Evolutionary conservation across 208 protist genomes (phyloP), one percentile per base, ranked within the genome.

Genomic region (Leishmania turanica): DNA sequence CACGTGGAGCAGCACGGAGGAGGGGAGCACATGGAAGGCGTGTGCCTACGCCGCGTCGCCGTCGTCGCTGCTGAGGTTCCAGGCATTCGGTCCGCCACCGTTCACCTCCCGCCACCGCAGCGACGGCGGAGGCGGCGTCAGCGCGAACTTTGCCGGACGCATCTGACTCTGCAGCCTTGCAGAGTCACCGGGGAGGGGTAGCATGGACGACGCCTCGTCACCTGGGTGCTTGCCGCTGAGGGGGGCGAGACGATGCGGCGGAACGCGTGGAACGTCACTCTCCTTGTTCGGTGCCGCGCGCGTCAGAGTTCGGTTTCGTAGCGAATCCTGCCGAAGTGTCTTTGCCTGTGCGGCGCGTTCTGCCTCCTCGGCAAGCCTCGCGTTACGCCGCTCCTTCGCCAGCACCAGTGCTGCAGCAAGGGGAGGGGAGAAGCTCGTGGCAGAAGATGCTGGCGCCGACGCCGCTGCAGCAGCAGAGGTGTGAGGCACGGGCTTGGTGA

Each of bases 301-400:
- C 56, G 40, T 51, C 24, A 77, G 51, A 3, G n/a, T 11, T 27
- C 79, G 80, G 73, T 79, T 68, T 51, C 80, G 72, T 84, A 88
- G 83, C 45, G 86, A 73, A 9, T 78, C 78, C 51, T 69, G 77
- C 47, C 81, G 80, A 40, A 77, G 49, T 3, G 37, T 72, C 60
- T 77, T 83, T 24, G 42, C 66, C 45, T 66, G 51, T 49, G 56
- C 31, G 7, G 71, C 69, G 3, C 17, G 56, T 37, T 71, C 70
- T 54, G 72, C 75, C 49, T 77, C 78, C 62, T 76, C 24, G 34
- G 60, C 76, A 17, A 82, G 37, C 3, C 83, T 80, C 40, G 65
- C 62, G 31, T 65, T 80, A 15, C 84, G 82, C 34, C 75, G 78
- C 54, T 85, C 77, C 65, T 85, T 85, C 24, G 78, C 82, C 49